Percentiles rank a stretch among this genome's conserved stretches.
Conservation (phyloP, 495 filamentous ascomycete species). For the Lentithecium fluviatile region DNA sequence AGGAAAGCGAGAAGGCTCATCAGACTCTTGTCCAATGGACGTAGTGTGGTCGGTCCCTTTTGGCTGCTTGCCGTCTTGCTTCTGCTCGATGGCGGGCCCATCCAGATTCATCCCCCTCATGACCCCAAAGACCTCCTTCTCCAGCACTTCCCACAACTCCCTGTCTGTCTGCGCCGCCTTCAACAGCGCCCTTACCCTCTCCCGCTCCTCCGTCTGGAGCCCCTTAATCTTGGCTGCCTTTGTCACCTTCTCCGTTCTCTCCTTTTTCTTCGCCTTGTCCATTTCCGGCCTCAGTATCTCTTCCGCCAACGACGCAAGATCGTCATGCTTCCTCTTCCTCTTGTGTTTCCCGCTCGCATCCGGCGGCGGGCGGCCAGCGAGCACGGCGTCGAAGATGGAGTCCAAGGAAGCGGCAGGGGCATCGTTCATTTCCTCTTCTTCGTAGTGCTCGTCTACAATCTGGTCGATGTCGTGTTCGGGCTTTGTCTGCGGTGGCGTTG, state of each 20-base stretch:
- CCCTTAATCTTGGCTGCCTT: not conserved
- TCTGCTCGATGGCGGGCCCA: too few relatives aligned
- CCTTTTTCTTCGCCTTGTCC: slow-evolving; percentile 1
- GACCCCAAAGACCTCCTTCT: slow-evolving; percentile 55
- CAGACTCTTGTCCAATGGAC: slow-evolving; percentile 7
- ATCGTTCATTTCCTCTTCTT: slow-evolving; percentile 15
- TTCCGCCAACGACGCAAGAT: slow-evolving; percentile 9
- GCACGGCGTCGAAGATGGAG: slow-evolving; percentile 24
- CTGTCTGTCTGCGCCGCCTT: slow-evolving; percentile 57
- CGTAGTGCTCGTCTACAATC: slow-evolving; percentile 16
- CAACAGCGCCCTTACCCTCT: slow-evolving; percentile 51
- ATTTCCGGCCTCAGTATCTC: slow-evolving; percentile 1
- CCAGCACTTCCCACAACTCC: slow-evolving; percentile 69
- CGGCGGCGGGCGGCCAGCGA: not conserved
- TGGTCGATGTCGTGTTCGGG: slow-evolving; percentile 13
- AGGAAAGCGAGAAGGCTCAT: not conserved
- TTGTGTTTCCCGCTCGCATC: not conserved
- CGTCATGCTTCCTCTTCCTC: not conserved
- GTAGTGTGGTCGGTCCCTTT: slow-evolving; percentile 28
- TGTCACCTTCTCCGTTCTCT: not conserved
- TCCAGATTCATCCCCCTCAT: slow-evolving; percentile 35
- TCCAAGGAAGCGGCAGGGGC: slow-evolving; percentile 6
- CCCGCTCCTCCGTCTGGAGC: slow-evolving; percentile 20
- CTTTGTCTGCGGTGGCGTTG: slow-evolving; percentile 2
- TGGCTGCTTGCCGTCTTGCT: slow-evolving; percentile 1